Conservation (phyloP, 176 grass and related monocot genomes). For the Paspalum notatum region DNA sequence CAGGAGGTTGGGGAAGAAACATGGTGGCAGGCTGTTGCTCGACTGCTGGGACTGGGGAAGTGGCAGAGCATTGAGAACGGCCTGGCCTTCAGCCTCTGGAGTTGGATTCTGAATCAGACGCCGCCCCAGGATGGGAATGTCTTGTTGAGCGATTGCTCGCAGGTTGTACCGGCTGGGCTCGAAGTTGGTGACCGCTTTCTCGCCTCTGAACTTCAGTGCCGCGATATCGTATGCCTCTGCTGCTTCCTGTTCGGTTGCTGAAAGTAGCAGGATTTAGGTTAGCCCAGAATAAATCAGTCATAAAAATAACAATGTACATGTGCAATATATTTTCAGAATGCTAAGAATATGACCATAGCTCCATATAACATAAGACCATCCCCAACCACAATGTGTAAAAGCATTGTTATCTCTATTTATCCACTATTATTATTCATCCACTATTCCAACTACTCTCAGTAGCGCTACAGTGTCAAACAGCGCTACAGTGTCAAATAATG, state of each 20-base stretch:
- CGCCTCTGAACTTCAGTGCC: constrained; percentile 88
- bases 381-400: too few relatives aligned
- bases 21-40: constrained; percentile 33
- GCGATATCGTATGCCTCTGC: constrained; percentile 95
- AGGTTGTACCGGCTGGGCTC: constrained; percentile 78
- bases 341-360: not conserved
- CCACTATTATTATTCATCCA: too few relatives aligned
- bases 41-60: constrained; percentile 43
- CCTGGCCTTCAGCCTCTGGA: constrained; percentile 28
- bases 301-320: not conserved
- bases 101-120: constrained; percentile 33
- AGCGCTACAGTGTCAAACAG: too few relatives aligned
- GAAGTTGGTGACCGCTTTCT: constrained; percentile 88
- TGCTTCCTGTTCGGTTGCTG: constrained; percentile 90
- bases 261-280: constrained; percentile 12
- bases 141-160: constrained; percentile 60
- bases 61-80: constrained; percentile 1
- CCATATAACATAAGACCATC: not conserved
- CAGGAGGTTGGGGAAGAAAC: constrained; percentile 48
- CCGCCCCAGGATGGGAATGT: constrained; percentile 67
- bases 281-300: not conserved
- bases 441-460: too few relatives aligned
- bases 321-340: not conserved
- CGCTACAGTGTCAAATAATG: too few relatives aligned
- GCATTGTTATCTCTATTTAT: too few relatives aligned